Conservation (phyloP, 768 basidiomycete genomes). For the Boletus subparvulus region DNA sequence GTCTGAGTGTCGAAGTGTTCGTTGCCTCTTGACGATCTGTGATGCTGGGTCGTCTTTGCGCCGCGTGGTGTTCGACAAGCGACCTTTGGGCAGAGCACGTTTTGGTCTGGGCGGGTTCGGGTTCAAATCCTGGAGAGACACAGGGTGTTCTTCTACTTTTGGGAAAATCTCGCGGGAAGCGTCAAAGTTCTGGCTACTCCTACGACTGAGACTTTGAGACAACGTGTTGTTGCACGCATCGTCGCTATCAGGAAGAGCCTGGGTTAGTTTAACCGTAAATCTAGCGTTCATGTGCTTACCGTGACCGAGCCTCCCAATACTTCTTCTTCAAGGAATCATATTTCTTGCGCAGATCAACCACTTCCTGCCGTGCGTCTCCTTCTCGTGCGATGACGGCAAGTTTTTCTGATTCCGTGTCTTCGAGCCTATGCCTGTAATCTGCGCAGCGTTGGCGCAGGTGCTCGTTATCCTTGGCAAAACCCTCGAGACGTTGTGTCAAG, state of each 20-base stretch:
- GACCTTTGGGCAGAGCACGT: conserved; percentile 29
- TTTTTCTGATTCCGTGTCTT: conserved; percentile 35
- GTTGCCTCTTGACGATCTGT: conserved; percentile 25
- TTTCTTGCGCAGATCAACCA: conserved; percentile 37
- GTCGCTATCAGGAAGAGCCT: conserved; percentile 2
- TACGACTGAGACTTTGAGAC: conserved; percentile 7
- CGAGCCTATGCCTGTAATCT: conserved; percentile 35
- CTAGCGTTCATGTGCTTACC: conserved; percentile 10
- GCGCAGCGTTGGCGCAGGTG: conserved; percentile 46
- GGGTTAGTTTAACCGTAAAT: not conserved
- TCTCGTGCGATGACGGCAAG: conserved; percentile 28
- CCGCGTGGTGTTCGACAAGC: conserved; percentile 4
- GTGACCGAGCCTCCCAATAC: conserved; percentile 13
- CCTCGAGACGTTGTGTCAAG: conserved; percentile 40
- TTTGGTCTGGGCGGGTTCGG: conserved; percentile 20
- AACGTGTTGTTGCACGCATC: not conserved
- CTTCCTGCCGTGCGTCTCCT: conserved; percentile 39
- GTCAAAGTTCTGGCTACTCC: conserved; percentile 13
- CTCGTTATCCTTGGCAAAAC: conserved; percentile 42
- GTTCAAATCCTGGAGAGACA: conserved; percentile 14
- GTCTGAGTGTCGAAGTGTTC: conserved; percentile 21
- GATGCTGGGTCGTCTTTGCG: conserved; percentile 4
- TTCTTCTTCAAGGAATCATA: conserved; percentile 33
- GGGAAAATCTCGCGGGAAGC: conserved; percentile 12
- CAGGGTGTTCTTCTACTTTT: conserved; percentile 21